These are phyloP conservation scores for Athelia sp. DNA, from an alignment of 1,284 basidiomycete species.

Conservation along the genomic window DNA sequence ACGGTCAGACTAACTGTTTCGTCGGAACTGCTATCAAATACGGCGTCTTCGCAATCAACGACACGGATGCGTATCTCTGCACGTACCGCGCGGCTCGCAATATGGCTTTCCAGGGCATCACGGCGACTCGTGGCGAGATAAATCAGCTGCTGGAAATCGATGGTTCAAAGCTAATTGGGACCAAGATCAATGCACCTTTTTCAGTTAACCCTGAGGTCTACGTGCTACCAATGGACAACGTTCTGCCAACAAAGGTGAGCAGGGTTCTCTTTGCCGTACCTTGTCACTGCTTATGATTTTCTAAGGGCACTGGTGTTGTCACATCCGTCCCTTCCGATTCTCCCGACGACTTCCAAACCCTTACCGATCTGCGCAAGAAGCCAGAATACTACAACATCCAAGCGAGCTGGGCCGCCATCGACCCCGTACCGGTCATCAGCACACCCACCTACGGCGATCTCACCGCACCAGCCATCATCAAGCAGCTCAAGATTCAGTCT, in stretches of 20 bases:
- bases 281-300: background rate
- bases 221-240: slow-evolving; percentile 97
- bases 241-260: slow-evolving; percentile 83
- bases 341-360: slow-evolving; percentile 92
- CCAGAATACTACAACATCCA: slow-evolving; percentile 96
- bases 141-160: slow-evolving; percentile 72
- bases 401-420: slow-evolving; percentile 81
- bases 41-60: slow-evolving; percentile 85
- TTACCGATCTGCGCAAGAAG: slow-evolving; percentile 94
- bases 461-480: slow-evolving; percentile 84
- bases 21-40: slow-evolving; percentile 92
- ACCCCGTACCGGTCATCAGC: slow-evolving; percentile 84
- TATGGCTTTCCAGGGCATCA: slow-evolving; percentile 94
- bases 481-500: slow-evolving; percentile 92
- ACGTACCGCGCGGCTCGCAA: slow-evolving; percentile 91
- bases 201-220: slow-evolving; percentile 85
- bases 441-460: slow-evolving; percentile 92
- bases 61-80: slow-evolving; percentile 86
- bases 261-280: background rate
- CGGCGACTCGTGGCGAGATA: slow-evolving; percentile 65
- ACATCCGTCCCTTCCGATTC: slow-evolving; percentile 98
- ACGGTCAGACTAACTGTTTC: slow-evolving; percentile 98
- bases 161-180: slow-evolving; percentile 82
- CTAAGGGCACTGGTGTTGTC: slow-evolving; percentile 93
- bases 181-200: slow-evolving; percentile 88